phyloP scores from a whole-genome alignment of 306 rosid genomes.

The Sindora glabra region DNA sequence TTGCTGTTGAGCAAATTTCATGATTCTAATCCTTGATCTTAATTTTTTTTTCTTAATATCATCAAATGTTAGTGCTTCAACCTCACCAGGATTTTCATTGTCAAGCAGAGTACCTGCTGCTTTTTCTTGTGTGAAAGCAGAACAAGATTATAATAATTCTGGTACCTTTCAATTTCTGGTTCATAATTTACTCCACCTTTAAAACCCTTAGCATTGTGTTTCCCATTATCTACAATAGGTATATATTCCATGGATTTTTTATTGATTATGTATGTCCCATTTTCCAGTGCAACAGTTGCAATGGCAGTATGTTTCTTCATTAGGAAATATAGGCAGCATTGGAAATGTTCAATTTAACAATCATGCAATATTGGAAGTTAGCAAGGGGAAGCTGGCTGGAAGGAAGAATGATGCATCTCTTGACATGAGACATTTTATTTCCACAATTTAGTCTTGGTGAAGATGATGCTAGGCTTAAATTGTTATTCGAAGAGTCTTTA shows the following conservation, averaged over 20 bases:
- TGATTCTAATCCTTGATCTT: not conserved
- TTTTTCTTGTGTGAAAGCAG: slow-evolving; percentile 29
- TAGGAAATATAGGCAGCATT: slow-evolving; percentile 19
- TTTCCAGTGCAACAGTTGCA: slow-evolving; percentile 26
- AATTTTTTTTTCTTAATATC: slow-evolving; percentile 11
- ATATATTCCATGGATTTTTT: no score
- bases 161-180: slow-evolving; percentile 18
- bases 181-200: slow-evolving; percentile 1
- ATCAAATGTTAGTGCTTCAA: slow-evolving; percentile 26
- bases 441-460: slow-evolving; percentile 23
- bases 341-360: slow-evolving; percentile 16
- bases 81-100: slow-evolving; percentile 37
- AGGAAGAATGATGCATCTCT: slow-evolving; percentile 22
- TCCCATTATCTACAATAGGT: not conserved
- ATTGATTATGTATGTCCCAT: no score
- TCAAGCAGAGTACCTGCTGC: slow-evolving; percentile 42
- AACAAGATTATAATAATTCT: slow-evolving; percentile 19
- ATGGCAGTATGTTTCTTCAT: slow-evolving; percentile 21
- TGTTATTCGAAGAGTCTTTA: slow-evolving; percentile 27
- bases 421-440: slow-evolving; percentile 20
- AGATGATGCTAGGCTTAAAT: slow-evolving; percentile 25
- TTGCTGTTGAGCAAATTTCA: not conserved
- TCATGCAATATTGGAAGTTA: slow-evolving; percentile 16
- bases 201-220: not conserved
- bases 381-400: slow-evolving; percentile 16